phyloP scores from a whole-genome alignment of 2,329 filamentous ascomycete species.

The Orbilia brochopaga region DNA sequence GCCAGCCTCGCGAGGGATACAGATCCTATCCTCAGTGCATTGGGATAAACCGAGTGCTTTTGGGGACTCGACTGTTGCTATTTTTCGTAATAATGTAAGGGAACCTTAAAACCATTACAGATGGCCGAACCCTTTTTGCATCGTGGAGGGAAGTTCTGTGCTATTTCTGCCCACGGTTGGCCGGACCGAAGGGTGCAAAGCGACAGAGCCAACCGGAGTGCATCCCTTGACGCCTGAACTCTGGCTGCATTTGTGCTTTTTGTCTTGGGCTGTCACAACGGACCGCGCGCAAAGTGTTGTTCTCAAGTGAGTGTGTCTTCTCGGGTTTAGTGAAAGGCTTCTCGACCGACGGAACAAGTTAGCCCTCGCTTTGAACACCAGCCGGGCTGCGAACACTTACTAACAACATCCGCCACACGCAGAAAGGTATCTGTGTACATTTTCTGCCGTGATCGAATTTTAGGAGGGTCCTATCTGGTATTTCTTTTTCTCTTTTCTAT shows the following conservation, averaged over 20 bases:
- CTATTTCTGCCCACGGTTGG: slow-evolving; percentile 11
- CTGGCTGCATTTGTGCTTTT: slow-evolving; percentile 10
- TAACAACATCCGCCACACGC: background rate
- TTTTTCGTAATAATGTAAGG: too few species aligned
- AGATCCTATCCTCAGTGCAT: slow-evolving; percentile 20
- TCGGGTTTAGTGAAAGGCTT: slow-evolving; percentile 24
- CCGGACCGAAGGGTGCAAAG: slow-evolving; percentile 4
- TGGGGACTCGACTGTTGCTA: slow-evolving; percentile 5
- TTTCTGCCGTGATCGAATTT: background rate
- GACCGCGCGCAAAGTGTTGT: slow-evolving; percentile 43
- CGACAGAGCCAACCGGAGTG: slow-evolving; percentile 34
- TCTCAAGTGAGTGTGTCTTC: too few species aligned
- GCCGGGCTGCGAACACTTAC: background rate
- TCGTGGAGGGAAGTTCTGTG: background rate
- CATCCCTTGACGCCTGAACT: slow-evolving; percentile 28
- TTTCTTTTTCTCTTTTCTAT: slow-evolving; percentile 1
- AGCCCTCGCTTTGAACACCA: background rate
- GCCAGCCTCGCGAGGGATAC: slow-evolving; percentile 14
- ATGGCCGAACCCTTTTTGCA: background rate
- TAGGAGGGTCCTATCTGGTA: background rate
- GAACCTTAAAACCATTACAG: background rate
- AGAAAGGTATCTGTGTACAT: background rate
- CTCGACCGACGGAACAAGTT: slow-evolving; percentile 23
- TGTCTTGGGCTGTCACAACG: slow-evolving; percentile 38
- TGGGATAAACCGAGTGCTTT: slow-evolving; percentile 14